Conservation (phyloP, 2,329 filamentous ascomycete genomes). For the Apiospora koreana region DNA sequence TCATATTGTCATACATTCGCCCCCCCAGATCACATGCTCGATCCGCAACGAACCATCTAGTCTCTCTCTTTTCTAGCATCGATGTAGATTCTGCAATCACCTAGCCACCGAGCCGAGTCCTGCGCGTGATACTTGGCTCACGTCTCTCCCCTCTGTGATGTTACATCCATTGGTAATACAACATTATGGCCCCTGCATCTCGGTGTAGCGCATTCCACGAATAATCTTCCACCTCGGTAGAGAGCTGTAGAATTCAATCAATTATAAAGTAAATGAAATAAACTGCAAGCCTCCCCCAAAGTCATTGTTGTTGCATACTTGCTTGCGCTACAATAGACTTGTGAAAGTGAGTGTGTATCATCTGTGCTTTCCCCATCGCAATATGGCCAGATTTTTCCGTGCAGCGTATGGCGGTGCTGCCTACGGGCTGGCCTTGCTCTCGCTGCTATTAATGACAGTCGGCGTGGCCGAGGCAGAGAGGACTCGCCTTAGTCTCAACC, state of each 20-base stretch:
- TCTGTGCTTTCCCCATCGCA: neutral
- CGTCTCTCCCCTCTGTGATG: neutral
- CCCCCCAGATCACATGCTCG: neutral
- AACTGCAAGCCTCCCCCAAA: neutral
- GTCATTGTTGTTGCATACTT: neutral
- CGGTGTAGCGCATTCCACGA: constrained; percentile 3
- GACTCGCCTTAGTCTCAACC: constrained; percentile 35
- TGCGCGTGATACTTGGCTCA: neutral
- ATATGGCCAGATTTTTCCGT: neutral
- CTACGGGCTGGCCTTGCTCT: neutral
- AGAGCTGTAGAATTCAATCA: neutral
- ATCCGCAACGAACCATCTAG: neutral
- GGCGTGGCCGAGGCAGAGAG: constrained; percentile 19
- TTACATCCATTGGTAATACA: neutral
- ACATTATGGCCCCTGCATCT: neutral
- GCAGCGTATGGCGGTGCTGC: neutral
- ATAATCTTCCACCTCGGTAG: constrained; percentile 1
- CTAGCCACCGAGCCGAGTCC: neutral
- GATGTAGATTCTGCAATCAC: neutral
- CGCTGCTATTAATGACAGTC: neutral
- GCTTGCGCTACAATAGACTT: neutral
- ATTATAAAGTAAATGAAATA: neutral
- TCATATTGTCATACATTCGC: neutral
- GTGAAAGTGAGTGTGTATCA: neutral
- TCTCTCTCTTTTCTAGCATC: neutral